Base-by-base conservation (phyloP, 768 basidiomycete genomes). In the Termitomyces eurrhizus region DNA sequence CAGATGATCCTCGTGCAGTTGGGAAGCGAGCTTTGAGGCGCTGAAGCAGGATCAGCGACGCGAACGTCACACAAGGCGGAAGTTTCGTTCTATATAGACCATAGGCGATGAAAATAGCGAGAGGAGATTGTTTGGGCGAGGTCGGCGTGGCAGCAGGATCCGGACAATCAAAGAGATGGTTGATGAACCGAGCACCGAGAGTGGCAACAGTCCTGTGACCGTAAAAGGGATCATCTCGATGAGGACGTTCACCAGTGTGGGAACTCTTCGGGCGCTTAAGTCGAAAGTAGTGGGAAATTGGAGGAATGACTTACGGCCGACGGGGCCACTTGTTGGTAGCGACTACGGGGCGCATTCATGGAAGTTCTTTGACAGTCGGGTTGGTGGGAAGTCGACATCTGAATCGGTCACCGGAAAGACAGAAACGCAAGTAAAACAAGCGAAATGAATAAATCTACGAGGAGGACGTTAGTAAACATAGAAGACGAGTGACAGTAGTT, bases 1-100 rank as follows among this genome's bases (percentile, higher is more conserved):
- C 93, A 0, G 91, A 93, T 1, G 92, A 93, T 12, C 94, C 93
- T 32, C 90, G 84, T 7, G 93, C 93, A 7, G 92, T 90, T 3
- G 93, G 93, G 73, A 94, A 95, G n/a, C 93, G 87, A 33, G 86
- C 86, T 76, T 97, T 97, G 61, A 97, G 79, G 18, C 93, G 85
- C 64, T 89, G 87, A 11, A 97, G 82, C 32, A 95, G 73, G 18
- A 84, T 77, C 6, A 84, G 76, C 0, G 87, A 84, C 26, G 87
- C 85, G 77, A 75, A 94, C 65, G 76, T 92, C 62, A 92, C 90
- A 12, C 85, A 80, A 8, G 78, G 69, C 53, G 88, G 86, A 1
- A 93, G 79, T 60, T 90, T 87, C 0, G 90, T 92, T 35, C 93
- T 87, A 67, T 95, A 90, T 16, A 94, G 83, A 0, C 90, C 89